Base-by-base conservation (phyloP, 164 flowering plant genomes). In the Brasenia schreberi region DNA sequence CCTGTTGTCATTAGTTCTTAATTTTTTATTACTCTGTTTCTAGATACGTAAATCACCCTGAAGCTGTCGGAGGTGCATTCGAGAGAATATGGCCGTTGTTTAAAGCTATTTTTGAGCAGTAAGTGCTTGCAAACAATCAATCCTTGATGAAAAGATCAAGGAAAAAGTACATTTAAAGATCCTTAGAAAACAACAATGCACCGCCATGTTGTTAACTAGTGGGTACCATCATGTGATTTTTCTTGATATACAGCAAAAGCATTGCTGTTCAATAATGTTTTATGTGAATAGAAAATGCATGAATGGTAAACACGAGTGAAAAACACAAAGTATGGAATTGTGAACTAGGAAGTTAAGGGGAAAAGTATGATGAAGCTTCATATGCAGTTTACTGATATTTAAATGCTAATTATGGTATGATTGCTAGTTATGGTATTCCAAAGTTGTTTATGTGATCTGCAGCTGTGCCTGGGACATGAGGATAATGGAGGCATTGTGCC, bases 381-480 rank as follows among this genome's bases (percentile, higher is more conserved):
- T 23, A 23, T 23, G 27, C 27, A 23, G 27, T 23, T 23, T 0
- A 23, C 27, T 23, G 27, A 23, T n/a, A n/a, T 23, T 23, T 23
- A 23, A 23, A 23, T 23, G 27, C 27, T 23, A 23, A 23, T 23
- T 23, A 23, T 23, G 27, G 27, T 23, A 23, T 0, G 27, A 23
- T 23, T 23, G 27, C 2, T 23, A 23, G 27, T 23, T 23, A 23
- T 23, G 27, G 27, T 23, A 23, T 23, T 23, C 27, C 27, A 45
- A 45, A 45, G 12, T 7, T 45, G 12, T 45, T 45, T 45, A 45
- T 45, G 53, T 45, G 53, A 45, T 60, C 27, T 74, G 67, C 77
- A 95, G 99, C 65, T 92, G 96, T 77, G 92, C 97, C 71, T 90
- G 97, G 98, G 98, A 95, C 75, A 87, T 88, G 92, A 81, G 95